Conservation (phyloP, 768 basidiomycete genomes). For the Lepiota venenata region DNA sequence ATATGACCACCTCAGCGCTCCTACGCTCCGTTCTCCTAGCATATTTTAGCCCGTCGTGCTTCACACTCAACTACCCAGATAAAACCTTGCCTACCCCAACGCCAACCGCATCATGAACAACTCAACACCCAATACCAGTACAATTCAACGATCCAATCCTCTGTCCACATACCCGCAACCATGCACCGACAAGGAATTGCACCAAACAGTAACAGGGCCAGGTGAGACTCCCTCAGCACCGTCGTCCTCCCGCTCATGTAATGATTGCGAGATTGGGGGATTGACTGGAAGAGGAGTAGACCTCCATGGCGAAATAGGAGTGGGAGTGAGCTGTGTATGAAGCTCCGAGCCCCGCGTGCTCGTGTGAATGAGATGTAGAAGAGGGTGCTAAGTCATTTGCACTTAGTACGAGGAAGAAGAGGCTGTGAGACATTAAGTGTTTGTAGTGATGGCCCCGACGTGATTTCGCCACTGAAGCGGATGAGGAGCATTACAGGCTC, state of each 20-base stretch:
- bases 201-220: slow-evolving; percentile 22
- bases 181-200: slow-evolving; percentile 66
- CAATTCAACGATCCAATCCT: slow-evolving; percentile 80
- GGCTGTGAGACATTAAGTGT: slow-evolving; percentile 91
- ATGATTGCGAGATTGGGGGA: slow-evolving; percentile 26
- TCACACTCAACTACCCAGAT: slow-evolving; percentile 35
- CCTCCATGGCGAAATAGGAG: slow-evolving; percentile 65
- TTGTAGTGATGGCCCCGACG: slow-evolving; percentile 86
- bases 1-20: slow-evolving; percentile 60
- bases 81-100: slow-evolving; percentile 51
- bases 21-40: slow-evolving; percentile 22
- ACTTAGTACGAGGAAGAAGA: slow-evolving; percentile 89
- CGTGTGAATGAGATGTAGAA: not conserved
- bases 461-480: slow-evolving; percentile 29
- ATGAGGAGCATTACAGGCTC: slow-evolving; percentile 15
- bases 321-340: slow-evolving; percentile 56
- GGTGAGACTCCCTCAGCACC: slow-evolving; percentile 16
- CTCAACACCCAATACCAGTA: slow-evolving; percentile 93
- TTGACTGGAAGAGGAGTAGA: slow-evolving; percentile 44
- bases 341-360: slow-evolving; percentile 33
- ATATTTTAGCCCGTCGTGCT: slow-evolving; percentile 15
- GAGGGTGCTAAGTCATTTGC: slow-evolving; percentile 18
- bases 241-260: not conserved
- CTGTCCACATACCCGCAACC: slow-evolving; percentile 89
- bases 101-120: slow-evolving; percentile 88